Evolutionary conservation across 2,329 filamentous ascomycete genomes (phyloP), one percentile per base, ranked within the genome.

Genomic region (Mariannaea sp.): DNA sequence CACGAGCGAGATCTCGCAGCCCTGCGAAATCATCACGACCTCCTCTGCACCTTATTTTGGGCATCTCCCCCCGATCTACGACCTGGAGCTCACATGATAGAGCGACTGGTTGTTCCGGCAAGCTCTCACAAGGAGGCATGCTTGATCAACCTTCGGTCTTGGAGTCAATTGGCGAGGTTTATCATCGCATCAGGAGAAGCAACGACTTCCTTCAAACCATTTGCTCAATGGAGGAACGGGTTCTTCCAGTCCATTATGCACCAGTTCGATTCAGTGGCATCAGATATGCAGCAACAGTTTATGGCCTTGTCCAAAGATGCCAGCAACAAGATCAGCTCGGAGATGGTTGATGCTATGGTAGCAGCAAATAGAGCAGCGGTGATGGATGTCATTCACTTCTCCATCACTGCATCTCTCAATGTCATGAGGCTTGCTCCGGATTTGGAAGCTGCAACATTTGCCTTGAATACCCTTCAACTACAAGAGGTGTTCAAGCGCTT

Each of bases 91-190:
- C 75, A 78, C 49, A 72, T 83, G 16, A 77, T 88, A 9, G 81
- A 86, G 65, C 76, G 81, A 48, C 75, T 89, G 2, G 82, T 89
- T 3, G 68, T 73, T 14, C 81, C 84, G 0, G 78, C 76, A 16
- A 81, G 73, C 50, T 87, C 85, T 8, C 86, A 89, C 65, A 86
- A 84, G 60, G 83, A 86, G 65, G 85, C 85, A 3, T 87, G 83
- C 60, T 70, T 85, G 24, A 85, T 87, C 59, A 87, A 82, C 55
- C 65, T 88, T 13, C 77, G 81, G 41, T 79, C 85, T 7, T 88
- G 85, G 85, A 78, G 72, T 47, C 83, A 87, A 58, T 72, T 88
- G 22, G 78, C 84, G 2, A 77, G 79, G 14, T 88, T 85, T 60
- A 68, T 86, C 19, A 73, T 85, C 5, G 75, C 78, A 1, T 75